Percentiles rank a stretch among this genome's conserved stretches.
phyloP scores from a whole-genome alignment of 1,284 basidiomycete genomes.

The Cronartium quercuum region DNA sequence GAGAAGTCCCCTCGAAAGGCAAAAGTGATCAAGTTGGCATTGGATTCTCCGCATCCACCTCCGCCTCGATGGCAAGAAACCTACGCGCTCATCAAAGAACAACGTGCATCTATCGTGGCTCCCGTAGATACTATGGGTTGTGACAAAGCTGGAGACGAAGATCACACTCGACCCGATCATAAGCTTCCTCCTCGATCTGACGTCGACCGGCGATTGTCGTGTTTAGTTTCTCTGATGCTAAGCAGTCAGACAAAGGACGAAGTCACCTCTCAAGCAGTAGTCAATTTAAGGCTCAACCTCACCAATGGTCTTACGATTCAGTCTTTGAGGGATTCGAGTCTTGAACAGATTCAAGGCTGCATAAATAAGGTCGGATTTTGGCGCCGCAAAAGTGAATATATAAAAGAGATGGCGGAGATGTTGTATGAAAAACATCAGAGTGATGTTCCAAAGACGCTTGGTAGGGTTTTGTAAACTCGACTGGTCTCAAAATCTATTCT shows the following conservation, averaged over 20 bases:
- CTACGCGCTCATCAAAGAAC: slow-evolving; percentile 18
- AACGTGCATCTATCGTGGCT: slow-evolving; percentile 51
- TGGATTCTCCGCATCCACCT: slow-evolving; percentile 1
- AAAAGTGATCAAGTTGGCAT: slow-evolving; percentile 17
- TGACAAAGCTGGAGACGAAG: slow-evolving; percentile 61
- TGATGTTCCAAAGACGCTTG: slow-evolving; percentile 38
- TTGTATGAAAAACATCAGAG: background rate
- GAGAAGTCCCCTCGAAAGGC: slow-evolving; percentile 5
- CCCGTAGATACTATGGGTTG: slow-evolving; percentile 92
- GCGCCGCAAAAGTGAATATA: slow-evolving; percentile 67
- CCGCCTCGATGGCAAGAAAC: slow-evolving; percentile 32
- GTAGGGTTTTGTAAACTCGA: background rate
- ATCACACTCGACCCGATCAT: slow-evolving; percentile 29
- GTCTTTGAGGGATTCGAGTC: slow-evolving; percentile 63
- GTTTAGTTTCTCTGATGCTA: slow-evolving; percentile 87
- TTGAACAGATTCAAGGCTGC: slow-evolving; percentile 61
- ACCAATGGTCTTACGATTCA: slow-evolving; percentile 71
- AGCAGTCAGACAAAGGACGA: slow-evolving; percentile 90
- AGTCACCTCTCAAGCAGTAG: slow-evolving; percentile 75
- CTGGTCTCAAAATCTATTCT: slow-evolving; percentile 61
- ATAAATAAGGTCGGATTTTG: slow-evolving; percentile 91
- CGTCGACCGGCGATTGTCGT: slow-evolving; percentile 62
- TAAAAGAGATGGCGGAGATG: slow-evolving; percentile 27
- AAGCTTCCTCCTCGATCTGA: background rate
- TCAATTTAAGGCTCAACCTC: slow-evolving; percentile 65